Percentiles rank a stretch among this genome's conserved stretches.
Evolutionary conservation across 768 basidiomycete species (phyloP).

Genomic region (Collybia mongolica): DNA sequence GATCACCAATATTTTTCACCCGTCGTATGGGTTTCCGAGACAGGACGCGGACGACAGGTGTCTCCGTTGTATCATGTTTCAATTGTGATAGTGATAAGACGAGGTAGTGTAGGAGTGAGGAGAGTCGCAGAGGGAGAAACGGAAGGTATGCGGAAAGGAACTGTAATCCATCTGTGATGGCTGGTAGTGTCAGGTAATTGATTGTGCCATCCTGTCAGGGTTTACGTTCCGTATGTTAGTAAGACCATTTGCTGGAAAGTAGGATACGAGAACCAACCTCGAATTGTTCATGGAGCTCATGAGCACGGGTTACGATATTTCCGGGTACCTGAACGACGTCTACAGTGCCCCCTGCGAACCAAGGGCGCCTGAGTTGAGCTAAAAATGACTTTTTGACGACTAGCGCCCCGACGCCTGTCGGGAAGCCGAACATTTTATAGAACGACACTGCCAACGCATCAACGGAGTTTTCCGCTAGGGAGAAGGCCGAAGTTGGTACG

Average conservation of each 20-base stretch:
- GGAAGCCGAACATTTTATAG: conserved; percentile 91
- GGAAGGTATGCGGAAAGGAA: conserved; percentile 79
- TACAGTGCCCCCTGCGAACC: conserved; percentile 85
- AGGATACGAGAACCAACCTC: conserved; percentile 49
- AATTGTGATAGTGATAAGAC: conserved; percentile 52
- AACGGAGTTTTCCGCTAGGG: conserved; percentile 62
- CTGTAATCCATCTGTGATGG: conserved; percentile 76
- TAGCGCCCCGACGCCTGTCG: conserved; percentile 81
- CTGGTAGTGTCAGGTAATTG: conserved; percentile 75
- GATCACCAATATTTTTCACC: conserved; percentile 58
- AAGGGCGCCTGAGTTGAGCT: conserved; percentile 60
- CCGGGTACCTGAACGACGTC: conserved; percentile 85
- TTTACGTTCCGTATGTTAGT: neutral
- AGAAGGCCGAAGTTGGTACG: conserved; percentile 69
- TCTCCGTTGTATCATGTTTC: conserved; percentile 58
- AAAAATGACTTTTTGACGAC: conserved; percentile 73
- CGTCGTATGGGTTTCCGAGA: conserved; percentile 58
- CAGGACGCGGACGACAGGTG: conserved; percentile 66
- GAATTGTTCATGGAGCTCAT: conserved; percentile 67
- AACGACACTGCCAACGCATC: conserved; percentile 85
- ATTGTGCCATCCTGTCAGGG: conserved; percentile 75
- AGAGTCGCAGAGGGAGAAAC: conserved; percentile 74
- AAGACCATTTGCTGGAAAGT: neutral
- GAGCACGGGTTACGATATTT: conserved; percentile 56
- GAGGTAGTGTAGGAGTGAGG: conserved; percentile 64